These are phyloP conservation scores for Trichosporon faecale DNA, from an alignment of 1,284 basidiomycete genomes.

Conservation along the genomic window DNA sequence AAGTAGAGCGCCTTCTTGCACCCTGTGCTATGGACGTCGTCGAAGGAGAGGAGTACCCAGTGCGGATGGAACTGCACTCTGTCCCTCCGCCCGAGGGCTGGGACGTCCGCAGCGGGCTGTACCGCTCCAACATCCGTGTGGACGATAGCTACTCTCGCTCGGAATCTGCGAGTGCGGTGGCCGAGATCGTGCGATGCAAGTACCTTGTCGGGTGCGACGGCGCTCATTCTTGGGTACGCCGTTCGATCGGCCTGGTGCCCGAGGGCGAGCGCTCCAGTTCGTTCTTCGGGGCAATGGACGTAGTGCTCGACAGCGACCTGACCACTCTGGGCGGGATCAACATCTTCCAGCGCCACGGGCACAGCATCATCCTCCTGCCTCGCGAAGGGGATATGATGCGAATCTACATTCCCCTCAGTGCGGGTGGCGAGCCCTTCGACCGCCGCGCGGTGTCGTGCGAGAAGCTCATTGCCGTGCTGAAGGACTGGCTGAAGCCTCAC, in stretches of 20 bases:
- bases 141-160: background rate
- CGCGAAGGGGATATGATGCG: constrained; percentile 38
- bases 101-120: background rate
- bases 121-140: background rate
- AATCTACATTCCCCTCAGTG: constrained; percentile 27
- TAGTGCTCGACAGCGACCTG: constrained; percentile 14
- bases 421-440: constrained; percentile 17
- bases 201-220: constrained; percentile 16
- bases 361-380: constrained; percentile 40
- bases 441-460: constrained; percentile 52
- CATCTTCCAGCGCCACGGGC: constrained; percentile 34
- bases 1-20: constrained; percentile 21
- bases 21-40: constrained; percentile 12
- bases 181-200: background rate
- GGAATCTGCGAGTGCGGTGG: background rate
- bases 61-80: constrained; percentile 29
- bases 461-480: constrained; percentile 62
- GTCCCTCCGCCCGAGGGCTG: constrained; percentile 11
- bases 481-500: constrained; percentile 67
- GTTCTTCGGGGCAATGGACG: background rate
- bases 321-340: constrained; percentile 34
- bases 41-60: constrained; percentile 28
- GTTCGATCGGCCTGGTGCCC: background rate
- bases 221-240: constrained; percentile 16
- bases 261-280: background rate